A percentile compares a stretch with the other conserved stretches of the same genome.
Evolutionary conservation across 2,329 filamentous ascomycete species (phyloP).

Genomic region (Fusarium sp.): DNA sequence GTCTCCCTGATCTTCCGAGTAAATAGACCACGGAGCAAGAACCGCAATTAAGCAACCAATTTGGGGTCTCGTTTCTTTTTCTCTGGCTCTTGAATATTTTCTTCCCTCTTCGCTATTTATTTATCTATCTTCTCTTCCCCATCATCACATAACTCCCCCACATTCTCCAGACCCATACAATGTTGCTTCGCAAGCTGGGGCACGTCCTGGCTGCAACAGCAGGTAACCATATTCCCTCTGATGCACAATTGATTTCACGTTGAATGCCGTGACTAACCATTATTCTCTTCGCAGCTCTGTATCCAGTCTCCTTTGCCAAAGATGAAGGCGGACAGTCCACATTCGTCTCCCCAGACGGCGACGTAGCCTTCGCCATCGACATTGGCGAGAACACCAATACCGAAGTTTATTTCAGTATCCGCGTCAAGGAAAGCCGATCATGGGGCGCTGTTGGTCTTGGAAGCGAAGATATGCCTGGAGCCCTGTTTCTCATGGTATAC

Average conservation of each 20-base stretch:
- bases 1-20: constrained; percentile 36
- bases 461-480: constrained; percentile 60
- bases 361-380: constrained; percentile 62
- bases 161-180: constrained; percentile 33
- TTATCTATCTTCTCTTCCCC: neutral
- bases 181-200: constrained; percentile 47
- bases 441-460: constrained; percentile 69
- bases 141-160: constrained; percentile 8
- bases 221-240: constrained; percentile 33
- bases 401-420: constrained; percentile 66
- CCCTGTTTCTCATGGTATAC: constrained; percentile 68
- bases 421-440: constrained; percentile 56
- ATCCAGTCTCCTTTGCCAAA: constrained; percentile 42
- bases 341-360: constrained; percentile 57
- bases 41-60: constrained; percentile 13
- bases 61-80: constrained; percentile 1
- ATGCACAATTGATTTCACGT: neutral
- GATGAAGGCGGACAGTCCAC: constrained; percentile 52
- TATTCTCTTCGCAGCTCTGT: constrained; percentile 33
- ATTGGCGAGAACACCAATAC: constrained; percentile 58
- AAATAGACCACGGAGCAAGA: neutral
- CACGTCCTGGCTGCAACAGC: constrained; percentile 44
- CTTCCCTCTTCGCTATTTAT: neutral
- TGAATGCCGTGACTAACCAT: neutral
- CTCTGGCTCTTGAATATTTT: neutral